Evolutionary conservation across 2,329 filamentous ascomycete species (phyloP).

Genomic region (Cladosporium sp.): DNA sequence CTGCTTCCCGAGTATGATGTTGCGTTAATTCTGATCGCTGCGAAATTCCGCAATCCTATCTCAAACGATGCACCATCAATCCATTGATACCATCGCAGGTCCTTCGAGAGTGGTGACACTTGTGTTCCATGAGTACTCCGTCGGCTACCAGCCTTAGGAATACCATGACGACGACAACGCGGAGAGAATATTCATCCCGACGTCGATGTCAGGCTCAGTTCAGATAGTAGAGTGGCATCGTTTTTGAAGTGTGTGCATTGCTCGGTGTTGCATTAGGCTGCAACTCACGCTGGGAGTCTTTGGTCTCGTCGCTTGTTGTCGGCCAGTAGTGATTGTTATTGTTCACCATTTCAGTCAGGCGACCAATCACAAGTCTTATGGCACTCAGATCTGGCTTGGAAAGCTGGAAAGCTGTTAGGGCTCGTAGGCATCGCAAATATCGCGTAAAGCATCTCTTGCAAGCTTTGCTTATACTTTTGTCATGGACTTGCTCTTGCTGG

Average conservation of each 20-base stretch:
- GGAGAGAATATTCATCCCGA: too few species aligned
- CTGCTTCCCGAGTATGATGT: neutral
- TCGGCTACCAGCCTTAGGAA: too few species aligned
- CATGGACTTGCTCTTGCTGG: neutral
- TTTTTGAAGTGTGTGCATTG: too few species aligned
- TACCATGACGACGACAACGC: too few species aligned
- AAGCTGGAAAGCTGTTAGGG: neutral
- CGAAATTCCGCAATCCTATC: neutral
- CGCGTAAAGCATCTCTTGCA: neutral
- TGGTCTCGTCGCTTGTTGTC: neutral
- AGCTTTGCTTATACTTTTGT: neutral
- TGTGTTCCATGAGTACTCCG: neutral
- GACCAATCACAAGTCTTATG: neutral
- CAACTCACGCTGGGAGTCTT: too few species aligned
- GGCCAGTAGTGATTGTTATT: neutral
- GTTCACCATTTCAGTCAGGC: neutral
- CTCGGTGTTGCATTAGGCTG: too few species aligned
- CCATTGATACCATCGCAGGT: neutral
- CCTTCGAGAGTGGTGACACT: neutral
- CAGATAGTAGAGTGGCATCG: too few species aligned
- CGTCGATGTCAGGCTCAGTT: neutral
- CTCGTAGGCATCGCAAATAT: neutral
- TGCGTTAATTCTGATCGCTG: neutral
- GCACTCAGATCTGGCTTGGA: neutral
- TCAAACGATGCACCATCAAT: neutral